phyloP scores from a whole-genome alignment of 169 alveolate genomes.

The Plasmodium cynomolgi region DNA sequence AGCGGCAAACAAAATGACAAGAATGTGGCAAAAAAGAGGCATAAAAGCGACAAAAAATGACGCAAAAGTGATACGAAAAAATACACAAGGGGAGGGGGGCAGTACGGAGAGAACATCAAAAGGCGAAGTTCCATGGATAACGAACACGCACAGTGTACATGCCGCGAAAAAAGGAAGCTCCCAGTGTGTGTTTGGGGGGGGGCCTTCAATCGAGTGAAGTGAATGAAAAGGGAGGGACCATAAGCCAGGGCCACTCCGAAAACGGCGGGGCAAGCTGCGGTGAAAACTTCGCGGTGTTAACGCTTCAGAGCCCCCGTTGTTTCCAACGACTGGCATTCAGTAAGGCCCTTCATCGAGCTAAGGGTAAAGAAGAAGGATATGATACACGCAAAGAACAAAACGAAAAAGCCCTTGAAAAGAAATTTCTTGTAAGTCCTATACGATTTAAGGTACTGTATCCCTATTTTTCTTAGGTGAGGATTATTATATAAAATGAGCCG shows the following conservation, averaged over 20 bases:
- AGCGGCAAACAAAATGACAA: too few species aligned
- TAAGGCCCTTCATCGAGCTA: too few species aligned
- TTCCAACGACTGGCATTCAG: too few species aligned
- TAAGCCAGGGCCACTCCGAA: neutral
- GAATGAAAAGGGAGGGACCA: neutral
- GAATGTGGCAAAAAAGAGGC: neutral
- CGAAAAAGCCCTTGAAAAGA: slow-evolving; percentile 17
- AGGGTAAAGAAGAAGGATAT: slow-evolving; percentile 38
- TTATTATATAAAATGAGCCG: slow-evolving; percentile 12
- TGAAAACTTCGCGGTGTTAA: neutral
- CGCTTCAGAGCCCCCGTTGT: neutral
- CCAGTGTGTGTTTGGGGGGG: neutral
- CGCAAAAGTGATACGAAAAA: neutral
- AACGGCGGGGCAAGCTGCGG: neutral
- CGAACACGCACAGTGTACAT: neutral
- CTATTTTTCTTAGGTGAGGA: slow-evolving; percentile 18
- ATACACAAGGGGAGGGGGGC: neutral
- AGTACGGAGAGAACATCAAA: neutral
- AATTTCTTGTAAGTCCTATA: slow-evolving; percentile 29
- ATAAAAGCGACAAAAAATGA: neutral
- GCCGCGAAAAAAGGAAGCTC: neutral
- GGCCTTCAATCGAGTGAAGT: neutral
- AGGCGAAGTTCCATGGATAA: neutral
- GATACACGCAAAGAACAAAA: neutral
- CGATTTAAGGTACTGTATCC: slow-evolving; percentile 23